Evolutionary conservation across 495 filamentous ascomycete species (phyloP).

Genomic region (Talaromyces nanjingensis): DNA sequence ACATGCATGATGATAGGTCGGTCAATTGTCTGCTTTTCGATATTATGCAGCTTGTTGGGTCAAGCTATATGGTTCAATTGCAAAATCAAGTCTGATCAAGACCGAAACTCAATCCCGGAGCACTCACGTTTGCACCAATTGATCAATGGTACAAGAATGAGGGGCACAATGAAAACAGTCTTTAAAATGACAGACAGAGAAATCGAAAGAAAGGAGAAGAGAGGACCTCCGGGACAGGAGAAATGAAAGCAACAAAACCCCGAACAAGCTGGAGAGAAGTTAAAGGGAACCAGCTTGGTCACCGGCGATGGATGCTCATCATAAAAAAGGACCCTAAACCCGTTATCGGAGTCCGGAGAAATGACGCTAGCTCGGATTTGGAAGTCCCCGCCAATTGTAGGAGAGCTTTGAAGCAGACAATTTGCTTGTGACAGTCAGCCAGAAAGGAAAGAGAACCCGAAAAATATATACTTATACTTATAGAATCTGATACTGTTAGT

Average conservation of each 20-base stretch:
- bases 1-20: slow-evolving; percentile 59
- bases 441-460: too few relatives aligned
- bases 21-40: neutral
- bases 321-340: neutral
- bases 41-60: neutral
- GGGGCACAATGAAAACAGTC: neutral
- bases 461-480: neutral
- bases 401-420: neutral
- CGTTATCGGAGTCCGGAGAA: slow-evolving; percentile 11
- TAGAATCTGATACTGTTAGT: too few relatives aligned
- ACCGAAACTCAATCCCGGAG: neutral
- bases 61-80: neutral
- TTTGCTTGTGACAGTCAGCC: neutral
- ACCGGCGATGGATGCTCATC: neutral
- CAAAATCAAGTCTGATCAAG: neutral
- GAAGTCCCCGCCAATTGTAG: slow-evolving; percentile 2
- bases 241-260: neutral
- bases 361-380: slow-evolving; percentile 2
- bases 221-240: neutral
- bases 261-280: neutral
- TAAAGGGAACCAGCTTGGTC: neutral
- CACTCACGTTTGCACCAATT: neutral
- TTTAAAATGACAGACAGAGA: neutral
- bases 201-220: neutral
- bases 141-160: neutral